Percentiles rank a stretch among this genome's conserved stretches.
phyloP scores from a whole-genome alignment of 2,329 filamentous ascomycete species.

The Piedraia hortae region DNA sequence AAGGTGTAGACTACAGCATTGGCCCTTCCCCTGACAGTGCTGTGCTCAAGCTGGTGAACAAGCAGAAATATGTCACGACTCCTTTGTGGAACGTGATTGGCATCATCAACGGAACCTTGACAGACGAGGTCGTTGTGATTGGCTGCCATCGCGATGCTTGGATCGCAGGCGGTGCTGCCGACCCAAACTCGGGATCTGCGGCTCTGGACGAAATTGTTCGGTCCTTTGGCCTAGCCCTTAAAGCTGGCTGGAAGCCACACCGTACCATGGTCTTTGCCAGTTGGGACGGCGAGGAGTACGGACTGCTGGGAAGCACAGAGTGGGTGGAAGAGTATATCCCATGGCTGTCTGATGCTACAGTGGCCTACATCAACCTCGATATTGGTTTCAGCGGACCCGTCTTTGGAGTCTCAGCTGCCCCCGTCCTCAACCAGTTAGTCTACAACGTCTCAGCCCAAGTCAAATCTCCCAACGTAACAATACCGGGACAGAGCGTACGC shows the following conservation, averaged over 20 bases:
- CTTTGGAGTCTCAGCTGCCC: conserved; percentile 41
- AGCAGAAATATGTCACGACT: conserved; percentile 23
- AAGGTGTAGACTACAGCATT: conserved; percentile 61
- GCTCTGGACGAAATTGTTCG: conserved; percentile 53
- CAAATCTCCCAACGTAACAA: conserved; percentile 40
- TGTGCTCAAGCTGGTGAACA: conserved; percentile 22
- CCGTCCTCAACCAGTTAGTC: conserved; percentile 46
- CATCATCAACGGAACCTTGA: conserved; percentile 62
- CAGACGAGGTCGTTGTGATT: conserved; percentile 63
- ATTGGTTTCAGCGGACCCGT: conserved; percentile 37
- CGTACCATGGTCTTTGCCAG: conserved; percentile 71
- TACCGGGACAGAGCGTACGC: conserved; percentile 37
- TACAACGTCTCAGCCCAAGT: conserved; percentile 36
- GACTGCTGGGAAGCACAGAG: conserved; percentile 61
- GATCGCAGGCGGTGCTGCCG: conserved; percentile 60
- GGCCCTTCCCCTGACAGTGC: conserved; percentile 51
- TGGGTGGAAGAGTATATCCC: conserved; percentile 79
- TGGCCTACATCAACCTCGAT: conserved; percentile 73
- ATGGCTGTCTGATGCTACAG: conserved; percentile 44
- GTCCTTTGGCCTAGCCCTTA: conserved; percentile 42
- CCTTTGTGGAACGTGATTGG: conserved; percentile 53
- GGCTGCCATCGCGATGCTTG: conserved; percentile 86
- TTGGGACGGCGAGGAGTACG: conserved; percentile 51
- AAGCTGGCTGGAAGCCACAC: conserved; percentile 54
- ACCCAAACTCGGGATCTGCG: conserved; percentile 61